Conservation (phyloP, 331 rosid species). For the Prunus yedoensis region DNA sequence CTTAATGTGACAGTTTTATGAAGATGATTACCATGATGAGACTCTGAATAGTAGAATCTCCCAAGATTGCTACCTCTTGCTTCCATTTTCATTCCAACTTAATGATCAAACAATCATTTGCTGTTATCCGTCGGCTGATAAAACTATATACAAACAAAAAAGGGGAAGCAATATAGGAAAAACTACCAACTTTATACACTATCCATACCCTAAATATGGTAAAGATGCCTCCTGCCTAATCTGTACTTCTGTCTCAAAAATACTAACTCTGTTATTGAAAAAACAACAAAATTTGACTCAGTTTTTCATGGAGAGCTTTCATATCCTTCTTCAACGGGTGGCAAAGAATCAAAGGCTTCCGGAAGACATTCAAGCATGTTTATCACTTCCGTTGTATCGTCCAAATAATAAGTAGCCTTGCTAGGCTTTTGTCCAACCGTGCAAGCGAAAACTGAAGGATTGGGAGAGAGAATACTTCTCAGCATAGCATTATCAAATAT, state of each 20-base stretch:
- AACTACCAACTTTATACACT: background rate
- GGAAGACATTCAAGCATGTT: slow-evolving; percentile 73
- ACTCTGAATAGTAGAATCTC: too few relatives aligned
- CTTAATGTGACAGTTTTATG: too few relatives aligned
- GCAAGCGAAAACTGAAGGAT: slow-evolving; percentile 69
- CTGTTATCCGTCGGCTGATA: background rate
- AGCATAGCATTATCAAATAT: slow-evolving; percentile 52
- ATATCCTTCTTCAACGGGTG: slow-evolving; percentile 16
- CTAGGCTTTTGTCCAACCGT: slow-evolving; percentile 94
- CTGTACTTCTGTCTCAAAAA: background rate
- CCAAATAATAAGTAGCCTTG: slow-evolving; percentile 80
- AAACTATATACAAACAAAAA: background rate
- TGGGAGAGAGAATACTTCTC: slow-evolving; percentile 51
- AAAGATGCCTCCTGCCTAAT: slow-evolving; percentile 12
- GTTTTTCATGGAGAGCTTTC: slow-evolving; percentile 33
- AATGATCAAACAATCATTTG: too few relatives aligned
- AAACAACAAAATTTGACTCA: slow-evolving; percentile 19
- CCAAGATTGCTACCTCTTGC: too few relatives aligned
- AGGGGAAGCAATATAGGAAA: background rate
- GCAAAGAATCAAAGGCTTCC: slow-evolving; percentile 46
- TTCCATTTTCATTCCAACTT: too few relatives aligned
- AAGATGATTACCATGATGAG: too few relatives aligned
- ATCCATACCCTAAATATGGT: slow-evolving; percentile 8
- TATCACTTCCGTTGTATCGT: slow-evolving; percentile 68
- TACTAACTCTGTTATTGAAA: slow-evolving; percentile 2